Percentiles rank a stretch among this genome's conserved stretches.
Conservation (phyloP, 2,329 filamentous ascomycete genomes). For the Epichloe gansuensis region DNA sequence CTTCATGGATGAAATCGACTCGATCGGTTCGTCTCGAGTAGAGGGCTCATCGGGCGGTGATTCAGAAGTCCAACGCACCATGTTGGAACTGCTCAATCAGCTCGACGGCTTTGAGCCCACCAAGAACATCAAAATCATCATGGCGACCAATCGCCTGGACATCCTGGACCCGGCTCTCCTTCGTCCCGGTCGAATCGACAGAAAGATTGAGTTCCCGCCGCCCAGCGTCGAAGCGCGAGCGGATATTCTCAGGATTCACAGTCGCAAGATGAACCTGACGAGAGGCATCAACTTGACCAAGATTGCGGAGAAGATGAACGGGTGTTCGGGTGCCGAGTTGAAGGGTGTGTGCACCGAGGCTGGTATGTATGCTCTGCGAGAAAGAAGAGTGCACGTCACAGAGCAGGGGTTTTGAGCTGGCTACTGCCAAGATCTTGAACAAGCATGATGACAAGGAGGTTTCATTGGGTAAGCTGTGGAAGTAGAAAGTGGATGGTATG, state of each 20-base stretch:
- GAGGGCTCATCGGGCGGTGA: constrained; percentile 92
- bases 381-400: constrained; percentile 92
- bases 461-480: constrained; percentile 72
- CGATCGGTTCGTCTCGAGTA: constrained; percentile 92
- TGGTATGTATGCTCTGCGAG: constrained; percentile 93
- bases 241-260: constrained; percentile 96
- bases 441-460: constrained; percentile 99
- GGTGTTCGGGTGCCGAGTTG: constrained; percentile 90
- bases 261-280: constrained; percentile 95
- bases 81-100: constrained; percentile 97
- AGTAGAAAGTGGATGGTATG: constrained; percentile 18
- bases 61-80: constrained; percentile 95
- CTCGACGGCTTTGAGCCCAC: constrained; percentile 97
- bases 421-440: constrained; percentile 98
- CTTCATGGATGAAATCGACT: constrained; percentile 99
- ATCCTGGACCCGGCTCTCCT: constrained; percentile 92
- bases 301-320: constrained; percentile 99
- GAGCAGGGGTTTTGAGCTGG: constrained; percentile 98
- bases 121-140: constrained; percentile 99
- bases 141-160: constrained; percentile 97
- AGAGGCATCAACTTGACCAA: constrained; percentile 95
- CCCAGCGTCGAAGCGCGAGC: constrained; percentile 92
- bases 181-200: constrained; percentile 92
- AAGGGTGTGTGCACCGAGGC: constrained; percentile 99
- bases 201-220: constrained; percentile 97